A percentile compares a stretch with the other conserved stretches of the same genome.
Conservation (phyloP, 2,329 filamentous ascomycete genomes). For the Sordariomycetes sp. region DNA sequence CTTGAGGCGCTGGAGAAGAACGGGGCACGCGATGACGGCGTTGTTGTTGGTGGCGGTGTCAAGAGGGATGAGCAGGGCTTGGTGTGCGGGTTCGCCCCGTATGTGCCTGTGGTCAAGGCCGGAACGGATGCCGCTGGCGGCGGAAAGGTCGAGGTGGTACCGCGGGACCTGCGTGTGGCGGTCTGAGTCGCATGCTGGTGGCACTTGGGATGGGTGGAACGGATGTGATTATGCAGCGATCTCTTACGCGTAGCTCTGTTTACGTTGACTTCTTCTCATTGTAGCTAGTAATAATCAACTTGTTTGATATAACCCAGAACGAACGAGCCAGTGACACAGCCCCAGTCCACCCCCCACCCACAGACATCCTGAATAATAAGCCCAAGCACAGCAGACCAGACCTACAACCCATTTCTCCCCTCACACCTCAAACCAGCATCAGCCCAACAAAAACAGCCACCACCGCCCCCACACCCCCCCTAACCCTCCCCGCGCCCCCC, state of each 20-base stretch:
- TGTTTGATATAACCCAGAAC: no score
- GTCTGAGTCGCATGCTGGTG: not conserved
- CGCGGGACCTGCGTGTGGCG: not conserved
- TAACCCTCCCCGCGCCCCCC: not conserved
- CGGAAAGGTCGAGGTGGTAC: not conserved
- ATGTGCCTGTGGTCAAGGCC: not conserved
- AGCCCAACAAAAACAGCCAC: constrained; percentile 5
- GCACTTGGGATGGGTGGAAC: no score
- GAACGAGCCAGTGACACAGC: no score
- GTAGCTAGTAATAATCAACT: no score
- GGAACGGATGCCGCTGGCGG: not conserved
- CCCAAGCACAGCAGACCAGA: no score
- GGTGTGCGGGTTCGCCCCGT: constrained; percentile 19
- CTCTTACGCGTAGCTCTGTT: no score
- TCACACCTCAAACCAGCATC: constrained; percentile 1
- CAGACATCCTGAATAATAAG: no score
- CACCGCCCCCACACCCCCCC: not conserved
- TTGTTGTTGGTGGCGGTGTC: constrained; percentile 32
- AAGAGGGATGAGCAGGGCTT: constrained; percentile 24
- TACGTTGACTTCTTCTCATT: no score
- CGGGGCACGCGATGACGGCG: constrained; percentile 20
- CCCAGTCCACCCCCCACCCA: no score
- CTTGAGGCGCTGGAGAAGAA: constrained; percentile 19
- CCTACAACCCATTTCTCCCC: no score
- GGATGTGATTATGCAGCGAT: no score